Conservation (phyloP, 1,139 yeast genomes). For the Suhomyces yuchorum region DNA sequence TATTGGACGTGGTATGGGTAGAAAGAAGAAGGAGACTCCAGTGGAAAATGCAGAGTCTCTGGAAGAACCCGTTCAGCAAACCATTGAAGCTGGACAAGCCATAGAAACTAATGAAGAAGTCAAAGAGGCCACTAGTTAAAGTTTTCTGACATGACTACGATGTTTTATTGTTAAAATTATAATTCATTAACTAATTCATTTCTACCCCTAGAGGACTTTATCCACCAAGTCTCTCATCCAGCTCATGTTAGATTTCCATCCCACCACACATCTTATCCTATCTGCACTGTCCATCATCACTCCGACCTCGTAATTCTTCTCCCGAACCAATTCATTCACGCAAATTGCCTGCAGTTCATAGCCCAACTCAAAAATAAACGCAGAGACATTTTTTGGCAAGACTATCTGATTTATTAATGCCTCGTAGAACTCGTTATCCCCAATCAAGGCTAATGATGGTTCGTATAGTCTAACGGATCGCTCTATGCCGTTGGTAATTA, state of each 20-base stretch:
- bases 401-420: slow-evolving; percentile 52
- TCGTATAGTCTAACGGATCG: slow-evolving; percentile 70
- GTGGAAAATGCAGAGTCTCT: slow-evolving; percentile 3
- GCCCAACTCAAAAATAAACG: slow-evolving; percentile 47
- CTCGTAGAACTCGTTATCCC: slow-evolving; percentile 69
- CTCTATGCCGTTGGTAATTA: slow-evolving; percentile 43
- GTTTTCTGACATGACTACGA: background rate
- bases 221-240: slow-evolving; percentile 2
- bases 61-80: slow-evolving; percentile 3
- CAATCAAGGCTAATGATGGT: slow-evolving; percentile 76
- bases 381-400: slow-evolving; percentile 38
- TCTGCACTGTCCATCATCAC: slow-evolving; percentile 31
- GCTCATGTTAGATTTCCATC: slow-evolving; percentile 27
- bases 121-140: background rate
- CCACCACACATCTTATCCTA: slow-evolving; percentile 42
- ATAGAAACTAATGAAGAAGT: background rate
- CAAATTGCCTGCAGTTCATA: slow-evolving; percentile 36
- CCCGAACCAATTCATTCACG: slow-evolving; percentile 20
- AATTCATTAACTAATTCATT: background rate
- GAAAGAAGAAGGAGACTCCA: slow-evolving; percentile 27
- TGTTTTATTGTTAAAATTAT: background rate
- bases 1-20: slow-evolving; percentile 53
- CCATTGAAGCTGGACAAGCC: background rate
- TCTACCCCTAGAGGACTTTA: background rate
- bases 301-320: slow-evolving; percentile 32